Conservation (phyloP, 257 asterid species). For the Solanum clarkiae region DNA sequence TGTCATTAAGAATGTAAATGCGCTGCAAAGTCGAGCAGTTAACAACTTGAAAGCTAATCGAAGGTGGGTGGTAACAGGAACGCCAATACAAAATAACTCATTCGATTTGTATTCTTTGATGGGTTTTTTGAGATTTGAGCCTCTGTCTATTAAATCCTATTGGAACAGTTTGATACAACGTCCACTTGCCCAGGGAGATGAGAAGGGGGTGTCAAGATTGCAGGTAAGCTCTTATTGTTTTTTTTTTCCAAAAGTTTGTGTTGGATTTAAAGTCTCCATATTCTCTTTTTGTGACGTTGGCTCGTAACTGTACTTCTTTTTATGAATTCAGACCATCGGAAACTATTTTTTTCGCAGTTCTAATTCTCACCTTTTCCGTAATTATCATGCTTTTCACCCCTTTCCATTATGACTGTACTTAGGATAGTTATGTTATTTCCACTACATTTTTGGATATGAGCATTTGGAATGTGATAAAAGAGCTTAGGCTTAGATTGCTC, state of each 20-base stretch:
- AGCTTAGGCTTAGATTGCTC: not conserved
- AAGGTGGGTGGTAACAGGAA: slow-evolving; percentile 81
- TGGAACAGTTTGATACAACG: slow-evolving; percentile 69
- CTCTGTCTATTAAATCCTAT: slow-evolving; percentile 52
- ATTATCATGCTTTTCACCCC: not conserved
- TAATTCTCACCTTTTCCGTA: not conserved
- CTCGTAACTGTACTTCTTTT: not conserved
- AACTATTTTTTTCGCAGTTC: not conserved
- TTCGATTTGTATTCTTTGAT: slow-evolving; percentile 64
- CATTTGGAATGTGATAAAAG: not conserved
- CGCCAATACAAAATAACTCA: slow-evolving; percentile 67
- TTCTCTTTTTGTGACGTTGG: not conserved
- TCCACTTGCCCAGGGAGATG: slow-evolving; percentile 63
- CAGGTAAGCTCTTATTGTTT: slow-evolving; percentile 32
- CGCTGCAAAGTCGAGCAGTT: slow-evolving; percentile 65
- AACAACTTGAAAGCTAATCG: slow-evolving; percentile 48
- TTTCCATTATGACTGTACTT: not conserved
- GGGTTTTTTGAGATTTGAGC: slow-evolving; percentile 69
- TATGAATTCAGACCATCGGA: not conserved
- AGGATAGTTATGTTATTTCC: not conserved
- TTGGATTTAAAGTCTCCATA: not conserved
- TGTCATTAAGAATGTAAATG: slow-evolving; percentile 52
- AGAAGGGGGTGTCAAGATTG: slow-evolving; percentile 58
- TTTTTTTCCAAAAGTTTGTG: not conserved
- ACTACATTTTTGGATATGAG: not conserved